Evolutionary conservation across 2,329 filamentous ascomycete species (phyloP), one percentile per base, ranked within the genome.

Genomic region (Fusarium albosuccineum): DNA sequence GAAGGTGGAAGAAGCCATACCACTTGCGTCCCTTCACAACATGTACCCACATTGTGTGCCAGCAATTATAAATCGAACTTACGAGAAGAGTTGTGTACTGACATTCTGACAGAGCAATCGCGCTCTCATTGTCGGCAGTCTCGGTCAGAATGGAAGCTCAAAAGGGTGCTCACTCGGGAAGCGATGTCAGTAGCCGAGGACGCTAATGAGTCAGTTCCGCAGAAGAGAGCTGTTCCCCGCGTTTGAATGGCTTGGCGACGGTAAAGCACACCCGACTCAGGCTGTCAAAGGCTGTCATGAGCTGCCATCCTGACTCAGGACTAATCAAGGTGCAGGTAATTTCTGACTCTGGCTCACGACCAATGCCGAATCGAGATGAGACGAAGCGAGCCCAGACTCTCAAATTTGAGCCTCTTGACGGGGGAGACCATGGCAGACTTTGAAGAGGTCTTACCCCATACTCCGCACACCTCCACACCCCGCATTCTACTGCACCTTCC

Each of bases 381-480:
- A 30, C 30, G 41, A 44, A 29, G 22, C 9, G 41, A 29, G 5
- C 14, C 41, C 11, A 44, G 41, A 22, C 41, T 40, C 37, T 17
- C 33, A 41, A 5, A 14, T 26, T 42, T 27, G 37, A 33, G 8
- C 30, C 30, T 33, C 30, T 33, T 3, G 6, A 33, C 30, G 30
- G 30, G 11, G 9, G 8, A 33, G 9, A 33, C 30, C 9, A 11
- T 9, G 37, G 22, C 5, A 39, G 36, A 40, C 22, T 5, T 22
- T 22, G 22, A 22, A 11, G n/a, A 40, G 26, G 14, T 10, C 29
- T 45, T 60, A 65, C 63, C 60, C 56, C 63, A 66, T 57, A 60
- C 63, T 57, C 63, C 60, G 57, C 60, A 60, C 30, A 60, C 60
- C 68, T 68, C 69, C 68, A 68, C 70, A 71, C 68, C 68, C 70